These are phyloP conservation scores for Penicillium diatomitis DNA, from an alignment of 495 filamentous ascomycete genomes.

Conservation along the genomic window DNA sequence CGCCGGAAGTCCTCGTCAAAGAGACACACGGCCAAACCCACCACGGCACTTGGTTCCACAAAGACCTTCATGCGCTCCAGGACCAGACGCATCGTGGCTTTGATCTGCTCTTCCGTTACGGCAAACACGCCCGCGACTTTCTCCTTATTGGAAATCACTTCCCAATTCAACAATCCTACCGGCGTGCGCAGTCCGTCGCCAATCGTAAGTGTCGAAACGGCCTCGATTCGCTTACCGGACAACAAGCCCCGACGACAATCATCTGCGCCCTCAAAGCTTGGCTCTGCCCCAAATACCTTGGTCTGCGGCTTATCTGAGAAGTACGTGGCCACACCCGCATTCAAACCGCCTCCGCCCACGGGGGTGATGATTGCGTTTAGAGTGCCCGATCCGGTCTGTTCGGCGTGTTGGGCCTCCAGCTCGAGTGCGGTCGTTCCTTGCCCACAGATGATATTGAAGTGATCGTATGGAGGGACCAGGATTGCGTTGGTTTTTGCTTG, in stretches of 20 bases:
- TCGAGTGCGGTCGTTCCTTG: slow-evolving; percentile 88
- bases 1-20: slow-evolving; percentile 76
- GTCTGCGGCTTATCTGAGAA: slow-evolving; percentile 53
- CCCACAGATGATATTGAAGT: slow-evolving; percentile 82
- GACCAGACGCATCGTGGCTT: slow-evolving; percentile 63
- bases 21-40: slow-evolving; percentile 73
- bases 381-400: slow-evolving; percentile 11
- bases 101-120: slow-evolving; percentile 79
- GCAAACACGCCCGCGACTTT: slow-evolving; percentile 66
- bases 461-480: slow-evolving; percentile 83
- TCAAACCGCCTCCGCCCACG: slow-evolving; percentile 81
- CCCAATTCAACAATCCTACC: slow-evolving; percentile 71
- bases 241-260: slow-evolving; percentile 64
- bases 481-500: slow-evolving; percentile 60
- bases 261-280: slow-evolving; percentile 74
- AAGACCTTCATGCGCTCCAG: slow-evolving; percentile 88
- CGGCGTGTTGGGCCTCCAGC: slow-evolving; percentile 58
- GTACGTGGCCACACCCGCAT: slow-evolving; percentile 72
- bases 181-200: slow-evolving; percentile 87
- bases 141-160: slow-evolving; percentile 61
- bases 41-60: slow-evolving; percentile 83
- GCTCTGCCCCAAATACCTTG: slow-evolving; percentile 84
- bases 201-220: slow-evolving; percentile 69
- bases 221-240: slow-evolving; percentile 48
- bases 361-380: slow-evolving; percentile 80